Evolutionary conservation across 331 rosid species (phyloP).

Genomic region (Phaseolus coccineus): DNA sequence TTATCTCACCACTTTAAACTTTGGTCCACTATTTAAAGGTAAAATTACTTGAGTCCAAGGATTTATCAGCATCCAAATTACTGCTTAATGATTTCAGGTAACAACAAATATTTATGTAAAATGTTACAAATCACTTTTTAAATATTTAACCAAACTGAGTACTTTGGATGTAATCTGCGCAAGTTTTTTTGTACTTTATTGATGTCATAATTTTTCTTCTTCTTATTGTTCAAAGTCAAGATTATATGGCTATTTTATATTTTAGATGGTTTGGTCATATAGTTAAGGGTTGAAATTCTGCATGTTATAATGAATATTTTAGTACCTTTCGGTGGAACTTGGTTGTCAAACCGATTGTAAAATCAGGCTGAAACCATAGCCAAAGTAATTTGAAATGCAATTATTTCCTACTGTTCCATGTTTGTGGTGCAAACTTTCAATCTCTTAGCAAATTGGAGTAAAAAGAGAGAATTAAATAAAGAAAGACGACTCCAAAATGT

Average conservation of each 20-base stretch:
- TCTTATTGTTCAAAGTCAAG: background rate
- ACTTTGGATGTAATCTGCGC: background rate
- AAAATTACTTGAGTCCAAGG: slow-evolving; percentile 28
- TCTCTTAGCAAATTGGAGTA: slow-evolving; percentile 1
- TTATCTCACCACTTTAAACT: slow-evolving; percentile 1
- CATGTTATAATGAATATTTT: background rate
- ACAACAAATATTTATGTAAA: slow-evolving; percentile 1
- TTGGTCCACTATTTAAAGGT: slow-evolving; percentile 37
- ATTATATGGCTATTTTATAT: slow-evolving; percentile 14
- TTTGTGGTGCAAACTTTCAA: background rate
- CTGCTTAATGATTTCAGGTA: slow-evolving; percentile 36
- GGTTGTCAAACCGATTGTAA: slow-evolving; percentile 38
- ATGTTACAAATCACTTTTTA: background rate
- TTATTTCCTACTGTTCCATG: slow-evolving; percentile 33
- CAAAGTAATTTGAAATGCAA: slow-evolving; percentile 28
- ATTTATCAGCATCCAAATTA: slow-evolving; percentile 41
- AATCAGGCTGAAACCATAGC: slow-evolving; percentile 29
- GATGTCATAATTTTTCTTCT: background rate
- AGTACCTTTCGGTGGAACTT: slow-evolving; percentile 51
- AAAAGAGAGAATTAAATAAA: background rate
- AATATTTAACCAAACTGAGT: background rate
- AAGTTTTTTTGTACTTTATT: background rate
- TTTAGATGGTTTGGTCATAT: background rate
- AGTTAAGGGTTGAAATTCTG: slow-evolving; percentile 15
- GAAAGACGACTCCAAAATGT: background rate